Conservation (phyloP, 257 asterid species). For the Ballota nigra region DNA sequence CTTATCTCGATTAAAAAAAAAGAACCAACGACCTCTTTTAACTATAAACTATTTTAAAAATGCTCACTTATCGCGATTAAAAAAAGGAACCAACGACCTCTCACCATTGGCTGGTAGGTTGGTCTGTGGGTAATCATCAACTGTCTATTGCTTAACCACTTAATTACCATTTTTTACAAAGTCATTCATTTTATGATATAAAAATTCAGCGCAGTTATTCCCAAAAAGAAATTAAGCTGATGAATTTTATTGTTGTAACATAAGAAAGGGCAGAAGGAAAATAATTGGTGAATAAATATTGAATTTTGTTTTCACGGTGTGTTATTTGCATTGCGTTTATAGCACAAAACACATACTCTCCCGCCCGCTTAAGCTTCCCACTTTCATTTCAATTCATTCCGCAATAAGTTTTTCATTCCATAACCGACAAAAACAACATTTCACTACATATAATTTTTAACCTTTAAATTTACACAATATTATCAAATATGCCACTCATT, state of each 20-base stretch:
- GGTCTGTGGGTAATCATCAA: slow-evolving; percentile 32
- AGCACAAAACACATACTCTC: too few species aligned
- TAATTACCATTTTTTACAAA: neutral
- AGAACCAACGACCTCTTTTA: slow-evolving; percentile 25
- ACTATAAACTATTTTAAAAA: neutral
- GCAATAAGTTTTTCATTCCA: too few species aligned
- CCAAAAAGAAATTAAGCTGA: neutral
- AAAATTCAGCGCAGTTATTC: neutral
- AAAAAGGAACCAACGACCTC: slow-evolving; percentile 20
- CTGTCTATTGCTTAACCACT: slow-evolving; percentile 28
- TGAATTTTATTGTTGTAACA: neutral
- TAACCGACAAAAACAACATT: too few species aligned
- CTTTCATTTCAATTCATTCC: too few species aligned
- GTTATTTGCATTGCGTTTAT: too few species aligned
- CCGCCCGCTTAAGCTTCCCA: too few species aligned
- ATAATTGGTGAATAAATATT: neutral
- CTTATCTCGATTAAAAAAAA: neutral
- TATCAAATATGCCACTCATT: too few species aligned
- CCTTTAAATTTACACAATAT: too few species aligned
- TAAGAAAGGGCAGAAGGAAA: neutral
- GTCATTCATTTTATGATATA: slow-evolving; percentile 25
- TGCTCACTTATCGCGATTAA: neutral
- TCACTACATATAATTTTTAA: too few species aligned
- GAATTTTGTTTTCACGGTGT: too few species aligned
- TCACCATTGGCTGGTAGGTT: slow-evolving; percentile 24